These are phyloP conservation scores for Cladosporium phlei DNA, from an alignment of 2,329 filamentous ascomycete species.

Conservation along the genomic window DNA sequence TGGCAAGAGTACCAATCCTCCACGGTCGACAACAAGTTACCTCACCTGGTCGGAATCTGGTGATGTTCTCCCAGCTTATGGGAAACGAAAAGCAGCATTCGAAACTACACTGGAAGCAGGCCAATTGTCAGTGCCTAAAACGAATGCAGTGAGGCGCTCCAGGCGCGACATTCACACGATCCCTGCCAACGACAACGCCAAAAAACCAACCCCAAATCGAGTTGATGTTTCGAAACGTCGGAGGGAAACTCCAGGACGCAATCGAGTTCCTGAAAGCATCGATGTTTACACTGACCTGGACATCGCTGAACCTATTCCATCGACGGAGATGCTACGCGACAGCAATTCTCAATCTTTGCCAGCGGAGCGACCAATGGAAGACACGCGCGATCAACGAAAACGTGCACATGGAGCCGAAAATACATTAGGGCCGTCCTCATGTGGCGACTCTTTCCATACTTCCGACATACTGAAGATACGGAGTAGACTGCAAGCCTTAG, in stretches of 20 bases:
- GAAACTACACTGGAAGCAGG: background rate
- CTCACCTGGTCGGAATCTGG: conserved; percentile 42
- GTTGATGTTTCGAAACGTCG: too few species aligned
- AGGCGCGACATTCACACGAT: background rate
- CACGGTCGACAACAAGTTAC: conserved; percentile 30
- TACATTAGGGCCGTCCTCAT: too few species aligned
- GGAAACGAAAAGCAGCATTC: background rate
- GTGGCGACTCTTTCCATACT: conserved; percentile 6
- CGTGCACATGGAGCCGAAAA: background rate
- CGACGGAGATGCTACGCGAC: background rate
- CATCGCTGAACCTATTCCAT: background rate
- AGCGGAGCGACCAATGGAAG: background rate
- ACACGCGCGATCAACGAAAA: background rate
- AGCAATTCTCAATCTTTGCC: conserved; percentile 8
- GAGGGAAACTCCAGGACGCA: background rate
- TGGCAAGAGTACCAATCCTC: conserved; percentile 14
- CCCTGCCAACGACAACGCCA: background rate
- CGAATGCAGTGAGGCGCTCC: background rate
- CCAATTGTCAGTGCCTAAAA: background rate
- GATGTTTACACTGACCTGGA: background rate
- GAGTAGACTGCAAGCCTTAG: background rate
- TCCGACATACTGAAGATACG: conserved; percentile 7
- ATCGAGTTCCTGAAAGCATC: background rate
- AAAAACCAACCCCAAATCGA: background rate
- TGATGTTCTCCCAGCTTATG: conserved; percentile 19